A percentile compares a stretch with the other conserved stretches of the same genome.
These are phyloP conservation scores for Alisma plantagoaquatica DNA, from an alignment of 106 monocot genomes.

Conservation along the genomic window DNA sequence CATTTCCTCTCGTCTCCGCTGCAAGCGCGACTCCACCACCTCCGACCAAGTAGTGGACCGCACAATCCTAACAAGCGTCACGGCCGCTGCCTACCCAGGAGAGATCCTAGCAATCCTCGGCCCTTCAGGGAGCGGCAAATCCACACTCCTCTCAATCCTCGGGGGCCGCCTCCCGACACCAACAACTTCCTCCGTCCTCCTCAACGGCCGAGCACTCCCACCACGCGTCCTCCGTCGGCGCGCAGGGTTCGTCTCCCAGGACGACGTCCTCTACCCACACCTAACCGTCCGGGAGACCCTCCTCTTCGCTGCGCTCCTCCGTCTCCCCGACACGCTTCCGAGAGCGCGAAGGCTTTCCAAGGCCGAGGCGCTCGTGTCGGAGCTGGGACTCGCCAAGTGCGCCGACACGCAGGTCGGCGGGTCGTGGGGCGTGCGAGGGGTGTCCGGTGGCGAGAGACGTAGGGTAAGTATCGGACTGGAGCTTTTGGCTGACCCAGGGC, in stretches of 20 bases:
- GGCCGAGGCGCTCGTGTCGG: constrained; percentile 61
- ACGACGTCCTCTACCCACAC: constrained; percentile 81
- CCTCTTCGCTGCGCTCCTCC: constrained; percentile 59
- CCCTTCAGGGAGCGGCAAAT: constrained; percentile 90
- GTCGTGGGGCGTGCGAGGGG: constrained; percentile 47
- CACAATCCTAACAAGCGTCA: constrained; percentile 43
- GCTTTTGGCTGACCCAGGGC: constrained; percentile 69
- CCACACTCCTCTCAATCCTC: constrained; percentile 55
- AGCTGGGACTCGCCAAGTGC: constrained; percentile 64
- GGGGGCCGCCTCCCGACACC: constrained; percentile 38
- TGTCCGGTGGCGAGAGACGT: constrained; percentile 88
- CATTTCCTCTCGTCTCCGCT: neutral
- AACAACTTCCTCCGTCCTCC: too few species aligned
- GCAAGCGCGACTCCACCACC: neutral
- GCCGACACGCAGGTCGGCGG: constrained; percentile 59
- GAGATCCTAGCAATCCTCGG: constrained; percentile 74
- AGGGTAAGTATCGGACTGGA: constrained; percentile 87
- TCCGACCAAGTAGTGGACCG: constrained; percentile 11
- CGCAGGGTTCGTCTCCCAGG: constrained; percentile 61
- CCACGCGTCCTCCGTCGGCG: constrained; percentile 26
- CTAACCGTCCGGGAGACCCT: constrained; percentile 73
- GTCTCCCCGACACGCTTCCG: constrained; percentile 39
- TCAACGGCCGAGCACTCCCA: constrained; percentile 26
- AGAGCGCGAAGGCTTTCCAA: constrained; percentile 25
- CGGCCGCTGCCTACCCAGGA: constrained; percentile 44